Conservation (phyloP, 192 early-diverging fungal species). For the Dispira parvispora region DNA sequence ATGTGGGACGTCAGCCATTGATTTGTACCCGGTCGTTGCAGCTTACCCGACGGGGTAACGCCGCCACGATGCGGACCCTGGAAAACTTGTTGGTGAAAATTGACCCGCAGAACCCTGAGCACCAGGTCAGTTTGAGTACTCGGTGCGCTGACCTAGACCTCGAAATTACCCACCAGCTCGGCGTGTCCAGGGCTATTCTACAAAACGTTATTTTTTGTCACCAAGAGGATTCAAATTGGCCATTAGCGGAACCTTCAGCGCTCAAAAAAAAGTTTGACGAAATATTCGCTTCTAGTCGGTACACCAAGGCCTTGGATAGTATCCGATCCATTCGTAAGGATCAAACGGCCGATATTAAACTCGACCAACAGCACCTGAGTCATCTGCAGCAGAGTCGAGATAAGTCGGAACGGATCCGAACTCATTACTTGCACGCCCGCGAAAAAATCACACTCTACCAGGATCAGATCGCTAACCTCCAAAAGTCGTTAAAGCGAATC, state of each 20-base stretch:
- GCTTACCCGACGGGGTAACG: constrained; percentile 37
- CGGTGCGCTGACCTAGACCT: constrained; percentile 76
- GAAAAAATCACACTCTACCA: constrained; percentile 28
- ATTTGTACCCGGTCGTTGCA: constrained; percentile 61
- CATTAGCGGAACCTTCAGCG: constrained; percentile 64
- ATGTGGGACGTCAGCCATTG: constrained; percentile 55
- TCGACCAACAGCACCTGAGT: constrained; percentile 43
- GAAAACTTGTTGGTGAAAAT: constrained; percentile 51
- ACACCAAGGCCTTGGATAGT: constrained; percentile 77
- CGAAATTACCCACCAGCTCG: constrained; percentile 68
- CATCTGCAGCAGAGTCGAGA: constrained; percentile 47
- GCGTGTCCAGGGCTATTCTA: constrained; percentile 78
- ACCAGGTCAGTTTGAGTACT: constrained; percentile 52
- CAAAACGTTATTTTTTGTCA: constrained; percentile 99
- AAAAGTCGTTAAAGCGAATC: constrained; percentile 27
- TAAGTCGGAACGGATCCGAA: constrained; percentile 46
- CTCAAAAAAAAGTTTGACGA: constrained; percentile 98
- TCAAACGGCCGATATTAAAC: constrained; percentile 38
- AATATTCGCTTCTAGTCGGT: constrained; percentile 84
- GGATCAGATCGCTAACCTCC: constrained; percentile 24
- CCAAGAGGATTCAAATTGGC: constrained; percentile 98
- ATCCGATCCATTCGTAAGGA: constrained; percentile 67
- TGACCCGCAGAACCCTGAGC: constrained; percentile 34
- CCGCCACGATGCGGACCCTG: constrained; percentile 50
- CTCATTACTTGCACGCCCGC: constrained; percentile 20